Conservation (phyloP, 2,329 filamentous ascomycete species). For the Apiospora malaysiana region DNA sequence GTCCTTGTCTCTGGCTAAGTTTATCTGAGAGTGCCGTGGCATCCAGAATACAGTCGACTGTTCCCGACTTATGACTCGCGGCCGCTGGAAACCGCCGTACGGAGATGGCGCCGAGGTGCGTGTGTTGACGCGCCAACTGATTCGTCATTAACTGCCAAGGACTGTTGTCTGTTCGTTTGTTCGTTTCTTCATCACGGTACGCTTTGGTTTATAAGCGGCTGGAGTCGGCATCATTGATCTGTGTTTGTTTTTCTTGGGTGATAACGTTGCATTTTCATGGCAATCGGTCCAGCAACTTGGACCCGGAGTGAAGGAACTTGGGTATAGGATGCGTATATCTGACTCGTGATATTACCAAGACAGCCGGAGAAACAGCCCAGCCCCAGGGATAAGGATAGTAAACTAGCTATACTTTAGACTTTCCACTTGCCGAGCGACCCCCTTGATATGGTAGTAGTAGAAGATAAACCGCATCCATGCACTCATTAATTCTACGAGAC, state of each 20-base stretch:
- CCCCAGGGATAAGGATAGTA: neutral
- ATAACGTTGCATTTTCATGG: constrained; percentile 15
- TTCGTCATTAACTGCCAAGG: neutral
- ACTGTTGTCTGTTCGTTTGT: neutral
- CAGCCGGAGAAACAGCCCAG: neutral
- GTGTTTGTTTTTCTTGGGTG: neutral
- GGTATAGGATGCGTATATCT: neutral
- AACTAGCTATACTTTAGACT: neutral
- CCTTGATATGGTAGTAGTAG: no score
- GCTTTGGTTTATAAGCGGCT: neutral
- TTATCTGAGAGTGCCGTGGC: neutral
- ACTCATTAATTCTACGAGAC: no score
- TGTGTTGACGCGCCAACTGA: neutral
- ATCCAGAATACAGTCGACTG: neutral
- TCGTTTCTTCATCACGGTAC: neutral
- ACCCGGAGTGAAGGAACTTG: neutral
- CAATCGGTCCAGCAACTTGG: neutral
- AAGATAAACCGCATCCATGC: neutral
- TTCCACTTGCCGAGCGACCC: neutral
- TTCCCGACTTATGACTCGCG: neutral
- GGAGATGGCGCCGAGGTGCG: constrained; percentile 1
- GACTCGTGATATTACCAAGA: neutral
- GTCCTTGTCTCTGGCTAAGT: neutral
- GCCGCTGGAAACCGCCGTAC: neutral
- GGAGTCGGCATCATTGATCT: constrained; percentile 3